Percentiles rank a stretch among this genome's conserved stretches.
phyloP scores from a whole-genome alignment of 2,329 filamentous ascomycete genomes.

The Spiromastix sp. region DNA sequence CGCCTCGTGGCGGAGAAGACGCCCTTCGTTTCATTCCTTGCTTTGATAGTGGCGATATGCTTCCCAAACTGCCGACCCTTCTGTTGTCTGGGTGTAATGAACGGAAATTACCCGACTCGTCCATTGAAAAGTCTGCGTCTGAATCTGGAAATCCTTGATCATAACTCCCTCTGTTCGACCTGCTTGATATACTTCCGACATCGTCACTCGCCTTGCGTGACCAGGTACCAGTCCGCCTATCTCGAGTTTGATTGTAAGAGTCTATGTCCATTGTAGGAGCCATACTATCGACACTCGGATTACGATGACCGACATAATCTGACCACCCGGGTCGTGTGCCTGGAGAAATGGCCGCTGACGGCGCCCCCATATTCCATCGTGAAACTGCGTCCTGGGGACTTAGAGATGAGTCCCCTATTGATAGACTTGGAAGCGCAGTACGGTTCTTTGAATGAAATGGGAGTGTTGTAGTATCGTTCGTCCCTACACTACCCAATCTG shows the following conservation, averaged over 20 bases:
- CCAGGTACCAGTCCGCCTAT: slow-evolving; percentile 14
- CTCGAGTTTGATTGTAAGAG: slow-evolving; percentile 23
- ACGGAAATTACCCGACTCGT: slow-evolving; percentile 26
- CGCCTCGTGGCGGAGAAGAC: slow-evolving; percentile 52
- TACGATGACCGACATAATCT: slow-evolving; percentile 32
- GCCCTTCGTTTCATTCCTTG: slow-evolving; percentile 54
- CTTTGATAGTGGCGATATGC: slow-evolving; percentile 25
- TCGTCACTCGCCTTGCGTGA: slow-evolving; percentile 32
- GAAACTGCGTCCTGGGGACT: slow-evolving; percentile 12
- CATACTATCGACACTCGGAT: slow-evolving; percentile 34
- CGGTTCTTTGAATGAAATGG: slow-evolving; percentile 26
- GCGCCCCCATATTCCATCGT: slow-evolving; percentile 28
- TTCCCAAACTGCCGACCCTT: slow-evolving; percentile 25
- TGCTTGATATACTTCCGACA: slow-evolving; percentile 36
- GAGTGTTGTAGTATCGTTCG: slow-evolving; percentile 17
- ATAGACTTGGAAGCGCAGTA: slow-evolving; percentile 10
- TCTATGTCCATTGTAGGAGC: slow-evolving; percentile 33
- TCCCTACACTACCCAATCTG: slow-evolving; percentile 20
- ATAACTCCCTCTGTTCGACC: slow-evolving; percentile 51
- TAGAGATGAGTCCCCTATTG: slow-evolving; percentile 10
- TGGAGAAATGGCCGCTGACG: slow-evolving; percentile 32
- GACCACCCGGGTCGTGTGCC: slow-evolving; percentile 30
- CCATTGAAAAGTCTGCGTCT: slow-evolving; percentile 31
- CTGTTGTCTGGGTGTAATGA: slow-evolving; percentile 30
- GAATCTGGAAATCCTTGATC: slow-evolving; percentile 47